phyloP scores from a whole-genome alignment of 495 filamentous ascomycete species.

The Hypoxylon intermedium region DNA sequence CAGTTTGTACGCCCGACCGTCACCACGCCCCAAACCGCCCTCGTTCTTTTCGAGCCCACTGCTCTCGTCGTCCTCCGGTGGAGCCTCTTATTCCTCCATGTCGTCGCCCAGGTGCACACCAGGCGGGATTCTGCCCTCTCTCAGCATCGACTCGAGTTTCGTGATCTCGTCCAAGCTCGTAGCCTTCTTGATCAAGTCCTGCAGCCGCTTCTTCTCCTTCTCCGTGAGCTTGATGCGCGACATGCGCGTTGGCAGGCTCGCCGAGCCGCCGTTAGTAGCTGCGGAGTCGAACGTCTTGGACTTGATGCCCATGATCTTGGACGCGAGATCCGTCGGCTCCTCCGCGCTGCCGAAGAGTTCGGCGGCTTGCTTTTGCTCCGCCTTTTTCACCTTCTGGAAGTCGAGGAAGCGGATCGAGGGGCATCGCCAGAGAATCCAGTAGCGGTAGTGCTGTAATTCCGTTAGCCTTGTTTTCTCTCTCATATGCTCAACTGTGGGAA shows the following conservation, averaged over 20 bases:
- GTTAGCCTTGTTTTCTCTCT: background rate
- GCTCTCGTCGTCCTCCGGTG: background rate
- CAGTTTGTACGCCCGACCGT: conserved; percentile 4
- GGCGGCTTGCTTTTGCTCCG: conserved; percentile 74
- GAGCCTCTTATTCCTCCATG: conserved; percentile 60
- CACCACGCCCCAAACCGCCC: background rate
- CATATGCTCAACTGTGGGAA: background rate
- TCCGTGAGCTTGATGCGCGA: conserved; percentile 64
- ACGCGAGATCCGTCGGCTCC: conserved; percentile 80
- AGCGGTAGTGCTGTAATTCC: conserved; percentile 79
- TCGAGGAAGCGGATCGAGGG: conserved; percentile 90
- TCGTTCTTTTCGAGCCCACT: background rate
- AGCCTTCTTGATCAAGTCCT: conserved; percentile 78
- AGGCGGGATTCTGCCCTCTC: conserved; percentile 81
- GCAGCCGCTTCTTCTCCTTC: conserved; percentile 46
- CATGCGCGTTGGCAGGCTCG: conserved; percentile 63
- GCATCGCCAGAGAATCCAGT: conserved; percentile 87
- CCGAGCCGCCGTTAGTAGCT: conserved; percentile 44
- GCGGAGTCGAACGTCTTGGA: conserved; percentile 79
- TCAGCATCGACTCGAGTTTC: conserved; percentile 80
- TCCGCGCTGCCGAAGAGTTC: conserved; percentile 82
- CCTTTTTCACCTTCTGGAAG: conserved; percentile 87
- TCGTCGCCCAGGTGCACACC: conserved; percentile 62
- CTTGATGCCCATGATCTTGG: conserved; percentile 89
- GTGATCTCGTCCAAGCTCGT: conserved; percentile 87